Conservation (phyloP, 2,329 filamentous ascomycete genomes). For the Aspergillus bombycis region DNA sequence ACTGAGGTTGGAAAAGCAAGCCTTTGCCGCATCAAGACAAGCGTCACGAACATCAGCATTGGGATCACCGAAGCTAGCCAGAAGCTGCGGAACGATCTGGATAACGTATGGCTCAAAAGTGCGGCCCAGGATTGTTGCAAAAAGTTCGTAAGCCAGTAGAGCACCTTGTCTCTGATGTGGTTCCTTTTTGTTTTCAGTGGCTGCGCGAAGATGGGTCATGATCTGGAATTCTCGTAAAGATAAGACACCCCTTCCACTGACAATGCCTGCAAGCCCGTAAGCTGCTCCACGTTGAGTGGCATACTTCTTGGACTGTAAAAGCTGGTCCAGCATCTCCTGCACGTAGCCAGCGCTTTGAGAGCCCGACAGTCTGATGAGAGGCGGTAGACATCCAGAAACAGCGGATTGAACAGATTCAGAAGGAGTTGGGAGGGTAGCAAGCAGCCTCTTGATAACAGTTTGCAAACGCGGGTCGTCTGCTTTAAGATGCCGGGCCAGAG, state of each 20-base stretch:
- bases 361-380: conserved; percentile 79
- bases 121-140: conserved; percentile 82
- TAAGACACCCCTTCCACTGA: conserved; percentile 82
- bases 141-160: conserved; percentile 85
- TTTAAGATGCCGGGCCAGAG: conserved; percentile 83
- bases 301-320: conserved; percentile 88
- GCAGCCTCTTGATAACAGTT: conserved; percentile 80
- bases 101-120: conserved; percentile 97
- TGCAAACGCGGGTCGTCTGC: conserved; percentile 85
- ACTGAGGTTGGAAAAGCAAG: conserved; percentile 89
- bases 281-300: conserved; percentile 90
- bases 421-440: conserved; percentile 87
- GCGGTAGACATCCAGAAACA: conserved; percentile 89
- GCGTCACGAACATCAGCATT: conserved; percentile 90
- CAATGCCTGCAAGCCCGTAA: conserved; percentile 89
- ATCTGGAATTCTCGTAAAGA: conserved; percentile 84
- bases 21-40: conserved; percentile 89
- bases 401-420: conserved; percentile 97
- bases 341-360: conserved; percentile 81
- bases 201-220: conserved; percentile 76
- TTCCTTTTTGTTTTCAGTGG: conserved; percentile 95
- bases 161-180: conserved; percentile 84
- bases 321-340: conserved; percentile 74
- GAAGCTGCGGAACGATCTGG: conserved; percentile 87
- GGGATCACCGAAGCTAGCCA: conserved; percentile 85